Base-by-base conservation (phyloP, 106 monocot genomes). In the Agapanthus africanus region DNA sequence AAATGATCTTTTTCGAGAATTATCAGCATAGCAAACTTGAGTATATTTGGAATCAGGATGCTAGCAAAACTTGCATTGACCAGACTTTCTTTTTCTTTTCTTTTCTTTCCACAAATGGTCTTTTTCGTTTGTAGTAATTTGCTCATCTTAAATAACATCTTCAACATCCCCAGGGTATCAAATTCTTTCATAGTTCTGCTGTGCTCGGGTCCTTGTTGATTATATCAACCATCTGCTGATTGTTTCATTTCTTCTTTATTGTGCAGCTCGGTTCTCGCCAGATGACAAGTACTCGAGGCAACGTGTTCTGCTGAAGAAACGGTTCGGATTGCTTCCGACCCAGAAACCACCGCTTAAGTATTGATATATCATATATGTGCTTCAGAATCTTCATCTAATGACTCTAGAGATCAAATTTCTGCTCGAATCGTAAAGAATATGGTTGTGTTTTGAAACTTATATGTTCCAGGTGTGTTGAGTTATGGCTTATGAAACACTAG, bases 261-360 rank as follows among this genome's bases (percentile, higher is more conserved):
- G 21, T 82, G 80, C 84, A 94, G 93, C 93, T 73, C 90, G 90
- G 15, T 94, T 94, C 66, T 94, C 93, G 9, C 90, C 90, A 11
- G 93, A 94, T 59, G 93, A 94, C 78, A 89, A 87, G 57, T 90
- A 83, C 60, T 84, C 90, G 0, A 84, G 84, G 54, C 87, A 94
- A 70, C 79, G 93, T 3, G 82, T 87, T 39, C 73, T 77, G 57
- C 65, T 94, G 77, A 94, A 94, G 87, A 94, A 83, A 59, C 79
- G 93, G n/a, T 94, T 94, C 59, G 90, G 90, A 22, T 68, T 94
- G 66, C 90, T 94, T 71, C 93, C 93, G 11, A 87, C 87, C 10
- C 90, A 94, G 63, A 73, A 80, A 28, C 66, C 66, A 44, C 28
- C 66, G 27, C 66, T 11, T 4, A 66, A 66, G 38, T 66, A 66